Conservation (phyloP, 768 basidiomycete species). For the Leccinum ochraceum region DNA sequence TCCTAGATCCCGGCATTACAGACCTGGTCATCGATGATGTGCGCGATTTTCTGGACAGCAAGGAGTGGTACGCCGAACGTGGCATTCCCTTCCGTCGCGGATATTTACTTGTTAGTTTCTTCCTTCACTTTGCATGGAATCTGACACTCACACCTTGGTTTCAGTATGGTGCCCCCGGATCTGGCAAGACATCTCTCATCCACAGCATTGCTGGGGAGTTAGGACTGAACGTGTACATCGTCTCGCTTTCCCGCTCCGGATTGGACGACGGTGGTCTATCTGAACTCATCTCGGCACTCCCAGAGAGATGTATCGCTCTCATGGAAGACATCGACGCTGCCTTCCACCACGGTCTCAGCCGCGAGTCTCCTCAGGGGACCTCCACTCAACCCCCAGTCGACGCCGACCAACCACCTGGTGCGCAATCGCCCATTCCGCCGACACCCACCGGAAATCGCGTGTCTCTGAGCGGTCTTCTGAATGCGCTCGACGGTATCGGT, state of each 20-base stretch:
- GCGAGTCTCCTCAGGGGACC: constrained; percentile 21
- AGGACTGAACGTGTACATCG: constrained; percentile 68
- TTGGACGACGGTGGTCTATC: constrained; percentile 63
- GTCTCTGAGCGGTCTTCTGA: constrained; percentile 72
- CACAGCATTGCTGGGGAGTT: constrained; percentile 79
- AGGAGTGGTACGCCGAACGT: constrained; percentile 70
- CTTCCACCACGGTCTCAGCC: constrained; percentile 48
- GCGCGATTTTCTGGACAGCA: constrained; percentile 66
- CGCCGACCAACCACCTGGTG: constrained; percentile 18
- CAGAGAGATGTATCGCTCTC: constrained; percentile 70
- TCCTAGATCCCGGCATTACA: constrained; percentile 69
- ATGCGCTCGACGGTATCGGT: constrained; percentile 77
- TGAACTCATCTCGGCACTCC: constrained; percentile 60
- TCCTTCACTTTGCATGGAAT: neutral
- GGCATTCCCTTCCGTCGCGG: constrained; percentile 84
- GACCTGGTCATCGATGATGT: constrained; percentile 69
- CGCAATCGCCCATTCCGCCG: constrained; percentile 8
- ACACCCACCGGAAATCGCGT: constrained; percentile 38
- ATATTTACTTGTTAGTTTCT: constrained; percentile 55
- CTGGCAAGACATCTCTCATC: constrained; percentile 79
- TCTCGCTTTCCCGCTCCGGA: constrained; percentile 62
- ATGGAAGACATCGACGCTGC: constrained; percentile 89
- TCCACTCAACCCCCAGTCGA: neutral
- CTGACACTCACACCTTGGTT: neutral
- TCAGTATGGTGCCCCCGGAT: constrained; percentile 72